Evolutionary conservation across 1,139 yeast species (phyloP).

Genomic region (Nakaseomyces delphensis): DNA sequence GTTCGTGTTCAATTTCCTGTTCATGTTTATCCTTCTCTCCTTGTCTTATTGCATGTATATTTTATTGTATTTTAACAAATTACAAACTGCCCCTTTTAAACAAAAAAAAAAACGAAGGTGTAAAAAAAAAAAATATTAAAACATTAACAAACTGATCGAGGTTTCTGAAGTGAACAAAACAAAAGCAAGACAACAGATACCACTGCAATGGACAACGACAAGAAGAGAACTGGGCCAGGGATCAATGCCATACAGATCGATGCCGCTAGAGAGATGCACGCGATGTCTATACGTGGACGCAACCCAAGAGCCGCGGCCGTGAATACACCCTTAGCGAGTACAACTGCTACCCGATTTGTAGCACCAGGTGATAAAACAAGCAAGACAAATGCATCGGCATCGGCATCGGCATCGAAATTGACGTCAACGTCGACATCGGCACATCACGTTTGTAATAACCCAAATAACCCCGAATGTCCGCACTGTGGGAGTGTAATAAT

Average conservation of each 20-base stretch:
- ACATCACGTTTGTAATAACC: constrained; percentile 25
- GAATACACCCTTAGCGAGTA: background rate
- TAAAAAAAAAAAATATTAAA: no score
- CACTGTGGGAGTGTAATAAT: constrained; percentile 66
- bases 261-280: constrained; percentile 57
- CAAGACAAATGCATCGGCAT: constrained; percentile 18
- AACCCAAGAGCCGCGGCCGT: constrained; percentile 10
- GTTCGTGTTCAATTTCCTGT: constrained; percentile 5
- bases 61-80: background rate
- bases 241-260: constrained; percentile 51
- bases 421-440: no score
- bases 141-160: no score
- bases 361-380: background rate
- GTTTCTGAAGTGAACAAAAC: no score
- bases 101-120: background rate
- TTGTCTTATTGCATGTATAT: background rate
- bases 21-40: no score
- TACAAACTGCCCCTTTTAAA: background rate
- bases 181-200: background rate
- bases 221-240: constrained; percentile 26
- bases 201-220: background rate
- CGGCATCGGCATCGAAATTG: constrained; percentile 20
- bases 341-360: background rate
- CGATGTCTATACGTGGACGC: constrained; percentile 30
- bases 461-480: constrained; percentile 40